These are phyloP conservation scores for Xylariomycetidae sp. DNA, from an alignment of 2,329 filamentous ascomycete species.

Conservation along the genomic window DNA sequence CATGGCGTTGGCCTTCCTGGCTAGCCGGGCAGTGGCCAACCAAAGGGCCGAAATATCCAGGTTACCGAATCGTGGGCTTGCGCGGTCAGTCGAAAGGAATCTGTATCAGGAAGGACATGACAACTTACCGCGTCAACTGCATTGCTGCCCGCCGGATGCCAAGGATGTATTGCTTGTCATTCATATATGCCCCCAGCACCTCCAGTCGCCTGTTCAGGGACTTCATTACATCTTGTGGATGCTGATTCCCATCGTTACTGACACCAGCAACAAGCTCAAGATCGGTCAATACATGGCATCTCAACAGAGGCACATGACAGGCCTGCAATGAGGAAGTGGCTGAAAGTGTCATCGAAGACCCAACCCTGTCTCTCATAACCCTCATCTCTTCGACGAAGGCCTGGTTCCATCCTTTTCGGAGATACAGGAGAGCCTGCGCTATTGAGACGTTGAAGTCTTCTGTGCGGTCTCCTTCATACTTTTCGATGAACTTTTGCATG, in stretches of 20 bases:
- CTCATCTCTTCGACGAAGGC: constrained; percentile 54
- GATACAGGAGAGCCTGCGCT: constrained; percentile 58
- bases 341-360: constrained; percentile 67
- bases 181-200: constrained; percentile 78
- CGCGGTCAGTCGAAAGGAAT: constrained; percentile 25
- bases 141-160: constrained; percentile 82
- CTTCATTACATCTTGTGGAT: constrained; percentile 39
- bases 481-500: constrained; percentile 59
- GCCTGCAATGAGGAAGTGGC: constrained; percentile 75
- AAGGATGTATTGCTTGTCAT: constrained; percentile 90
- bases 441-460: constrained; percentile 79
- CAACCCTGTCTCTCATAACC: constrained; percentile 62
- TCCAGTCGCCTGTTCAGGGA: constrained; percentile 73
- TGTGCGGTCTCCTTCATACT: constrained; percentile 44
- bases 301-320: constrained; percentile 78
- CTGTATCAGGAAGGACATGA: constrained; percentile 6
- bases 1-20: constrained; percentile 75
- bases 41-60: constrained; percentile 76
- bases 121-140: constrained; percentile 62
- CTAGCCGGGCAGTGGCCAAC: constrained; percentile 78
- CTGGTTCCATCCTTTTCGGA: constrained; percentile 44
- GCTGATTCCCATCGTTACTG: constrained; percentile 33
- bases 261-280: constrained; percentile 66
- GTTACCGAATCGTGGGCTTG: constrained; percentile 55
- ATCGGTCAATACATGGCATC: constrained; percentile 82